Percentiles rank a stretch among this genome's conserved stretches.
Evolutionary conservation across 306 rosid species (phyloP).

Genomic region (Dryas drummondii): DNA sequence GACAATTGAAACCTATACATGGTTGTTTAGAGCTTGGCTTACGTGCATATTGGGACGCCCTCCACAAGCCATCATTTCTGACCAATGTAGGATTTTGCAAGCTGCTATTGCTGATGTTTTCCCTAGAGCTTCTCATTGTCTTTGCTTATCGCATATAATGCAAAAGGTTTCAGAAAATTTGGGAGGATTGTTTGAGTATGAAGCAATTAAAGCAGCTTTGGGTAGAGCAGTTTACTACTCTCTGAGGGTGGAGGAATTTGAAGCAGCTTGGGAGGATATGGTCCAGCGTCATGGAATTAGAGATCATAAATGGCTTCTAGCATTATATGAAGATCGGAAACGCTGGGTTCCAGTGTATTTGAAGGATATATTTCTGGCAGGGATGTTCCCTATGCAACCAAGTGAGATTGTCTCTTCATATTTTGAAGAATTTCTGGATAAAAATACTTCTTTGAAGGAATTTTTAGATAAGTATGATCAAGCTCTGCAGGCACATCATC

Average conservation of each 20-base stretch:
- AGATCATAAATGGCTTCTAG: slow-evolving; percentile 66
- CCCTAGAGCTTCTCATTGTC: slow-evolving; percentile 68
- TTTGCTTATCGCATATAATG: slow-evolving; percentile 50
- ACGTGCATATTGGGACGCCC: slow-evolving; percentile 69
- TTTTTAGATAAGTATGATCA: slow-evolving; percentile 57
- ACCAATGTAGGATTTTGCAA: slow-evolving; percentile 45
- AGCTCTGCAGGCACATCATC: slow-evolving; percentile 45
- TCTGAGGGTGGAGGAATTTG: slow-evolving; percentile 57
- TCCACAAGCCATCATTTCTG: slow-evolving; percentile 60
- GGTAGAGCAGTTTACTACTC: slow-evolving; percentile 53
- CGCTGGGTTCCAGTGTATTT: slow-evolving; percentile 66
- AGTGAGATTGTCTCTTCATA: slow-evolving; percentile 41
- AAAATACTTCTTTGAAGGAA: slow-evolving; percentile 45
- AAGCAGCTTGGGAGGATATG: slow-evolving; percentile 66
- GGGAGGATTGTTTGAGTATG: slow-evolving; percentile 43
- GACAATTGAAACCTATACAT: slow-evolving; percentile 62
- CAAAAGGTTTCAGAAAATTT: slow-evolving; percentile 50
- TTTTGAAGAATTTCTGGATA: slow-evolving; percentile 44
- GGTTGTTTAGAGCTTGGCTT: slow-evolving; percentile 76
- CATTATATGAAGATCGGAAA: slow-evolving; percentile 54
- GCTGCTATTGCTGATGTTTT: slow-evolving; percentile 62
- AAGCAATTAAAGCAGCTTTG: slow-evolving; percentile 44
- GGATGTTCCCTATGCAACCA: slow-evolving; percentile 50
- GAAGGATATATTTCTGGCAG: slow-evolving; percentile 57
- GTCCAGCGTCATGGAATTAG: slow-evolving; percentile 48